Conservation (phyloP, 768 basidiomycete species). For the Daedaleopsis sinensis region DNA sequence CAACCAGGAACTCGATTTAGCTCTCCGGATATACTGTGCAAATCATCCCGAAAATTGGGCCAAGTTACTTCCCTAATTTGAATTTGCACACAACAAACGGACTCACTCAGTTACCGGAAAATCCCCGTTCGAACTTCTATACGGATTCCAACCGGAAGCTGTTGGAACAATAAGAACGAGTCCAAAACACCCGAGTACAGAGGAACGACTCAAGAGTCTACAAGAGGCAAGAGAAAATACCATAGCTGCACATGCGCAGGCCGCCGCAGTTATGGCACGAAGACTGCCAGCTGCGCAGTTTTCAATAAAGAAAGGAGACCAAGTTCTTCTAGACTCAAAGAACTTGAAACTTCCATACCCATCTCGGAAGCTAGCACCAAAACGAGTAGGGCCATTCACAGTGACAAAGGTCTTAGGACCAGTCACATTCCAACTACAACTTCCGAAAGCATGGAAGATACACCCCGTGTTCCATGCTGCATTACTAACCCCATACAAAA, state of each 20-base stretch:
- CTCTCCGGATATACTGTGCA: constrained; percentile 36
- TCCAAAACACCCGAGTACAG: constrained; percentile 9
- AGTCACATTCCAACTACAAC: constrained; percentile 23
- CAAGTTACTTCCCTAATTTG: not conserved
- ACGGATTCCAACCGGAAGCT: constrained; percentile 24
- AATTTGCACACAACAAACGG: constrained; percentile 1
- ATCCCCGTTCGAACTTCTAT: constrained; percentile 35
- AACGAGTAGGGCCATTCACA: constrained; percentile 26
- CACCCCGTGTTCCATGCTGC: constrained; percentile 29
- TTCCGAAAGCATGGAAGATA: constrained; percentile 29
- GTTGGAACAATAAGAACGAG: not conserved
- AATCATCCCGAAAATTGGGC: constrained; percentile 40
- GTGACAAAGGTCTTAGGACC: constrained; percentile 27
- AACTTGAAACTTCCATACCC: constrained; percentile 10
- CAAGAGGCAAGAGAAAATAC: not conserved
- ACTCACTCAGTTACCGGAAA: constrained; percentile 29
- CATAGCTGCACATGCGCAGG: not conserved
- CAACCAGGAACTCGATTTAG: constrained; percentile 44
- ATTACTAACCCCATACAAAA: constrained; percentile 14
- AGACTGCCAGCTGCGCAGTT: not conserved
- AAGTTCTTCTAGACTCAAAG: not conserved
- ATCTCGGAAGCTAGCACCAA: constrained; percentile 26
- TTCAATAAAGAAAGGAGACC: not conserved
- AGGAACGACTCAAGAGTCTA: not conserved
- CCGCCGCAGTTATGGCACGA: not conserved